phyloP scores from a whole-genome alignment of 2,329 filamentous ascomycete genomes.

The Pseudocercospora fijiensis region DNA sequence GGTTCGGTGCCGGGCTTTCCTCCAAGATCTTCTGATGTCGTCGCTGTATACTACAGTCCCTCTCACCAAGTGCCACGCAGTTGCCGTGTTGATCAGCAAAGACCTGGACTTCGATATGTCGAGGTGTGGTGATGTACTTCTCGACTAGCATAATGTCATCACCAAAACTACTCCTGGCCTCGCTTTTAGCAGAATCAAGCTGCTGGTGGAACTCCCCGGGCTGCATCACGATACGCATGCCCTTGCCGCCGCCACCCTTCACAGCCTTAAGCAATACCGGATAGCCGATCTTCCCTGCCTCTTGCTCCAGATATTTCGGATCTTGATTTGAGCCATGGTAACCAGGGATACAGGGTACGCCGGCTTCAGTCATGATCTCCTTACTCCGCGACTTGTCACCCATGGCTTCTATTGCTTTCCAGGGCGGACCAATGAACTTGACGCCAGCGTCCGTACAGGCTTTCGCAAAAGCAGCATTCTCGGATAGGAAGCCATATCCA shows the following conservation, averaged over 20 bases:
- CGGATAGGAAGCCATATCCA: slow-evolving; percentile 90
- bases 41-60: slow-evolving; percentile 66
- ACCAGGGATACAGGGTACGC: slow-evolving; percentile 92
- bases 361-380: slow-evolving; percentile 93
- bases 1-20: slow-evolving; percentile 63
- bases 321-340: slow-evolving; percentile 89
- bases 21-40: slow-evolving; percentile 67
- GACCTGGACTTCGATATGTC: slow-evolving; percentile 67
- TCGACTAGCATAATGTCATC: slow-evolving; percentile 67
- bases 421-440: slow-evolving; percentile 89
- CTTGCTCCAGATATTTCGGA: slow-evolving; percentile 58
- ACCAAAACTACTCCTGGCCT: slow-evolving; percentile 63
- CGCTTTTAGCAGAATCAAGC: slow-evolving; percentile 62
- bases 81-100: slow-evolving; percentile 67
- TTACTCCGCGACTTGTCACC: slow-evolving; percentile 90
- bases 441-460: slow-evolving; percentile 87
- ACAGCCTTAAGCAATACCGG: slow-evolving; percentile 66
- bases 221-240: slow-evolving; percentile 63
- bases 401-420: slow-evolving; percentile 75
- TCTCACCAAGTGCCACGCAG: slow-evolving; percentile 62
- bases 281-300: slow-evolving; percentile 71
- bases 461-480: slow-evolving; percentile 87
- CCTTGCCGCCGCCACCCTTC: slow-evolving; percentile 66
- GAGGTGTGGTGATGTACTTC: slow-evolving; percentile 66
- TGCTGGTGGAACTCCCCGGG: slow-evolving; percentile 61